A percentile compares a stretch with the other conserved stretches of the same genome.
Evolutionary conservation across 2,329 filamentous ascomycete species (phyloP).

Genomic region (Venturia pyrina): DNA sequence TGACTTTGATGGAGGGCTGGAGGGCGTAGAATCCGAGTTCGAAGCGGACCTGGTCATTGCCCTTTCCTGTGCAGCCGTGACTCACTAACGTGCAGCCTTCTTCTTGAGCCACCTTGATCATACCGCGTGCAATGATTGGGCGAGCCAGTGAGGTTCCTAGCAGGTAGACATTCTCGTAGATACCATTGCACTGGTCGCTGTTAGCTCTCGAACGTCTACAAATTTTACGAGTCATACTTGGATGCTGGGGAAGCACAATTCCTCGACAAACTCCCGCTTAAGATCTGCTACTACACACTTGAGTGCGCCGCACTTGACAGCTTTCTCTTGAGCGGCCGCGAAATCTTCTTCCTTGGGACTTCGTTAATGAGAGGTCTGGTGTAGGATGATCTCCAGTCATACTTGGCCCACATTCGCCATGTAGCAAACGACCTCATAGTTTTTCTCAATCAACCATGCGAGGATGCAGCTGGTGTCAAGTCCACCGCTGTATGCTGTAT

Average conservation of each 20-base stretch:
- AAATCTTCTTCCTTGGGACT: conserved; percentile 49
- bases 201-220: neutral
- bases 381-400: neutral
- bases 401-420: conserved; percentile 47
- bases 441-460: conserved; percentile 39
- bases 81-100: conserved; percentile 25
- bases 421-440: conserved; percentile 55
- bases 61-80: conserved; percentile 53
- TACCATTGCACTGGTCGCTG: neutral
- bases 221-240: conserved; percentile 30
- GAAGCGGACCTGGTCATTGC: conserved; percentile 53
- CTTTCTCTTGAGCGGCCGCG: conserved; percentile 62
- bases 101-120: conserved; percentile 54
- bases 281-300: conserved; percentile 56
- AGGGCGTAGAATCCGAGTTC: conserved; percentile 53
- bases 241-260: conserved; percentile 71
- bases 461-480: conserved; percentile 50
- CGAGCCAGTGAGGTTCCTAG: conserved; percentile 50
- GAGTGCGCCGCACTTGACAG: conserved; percentile 56
- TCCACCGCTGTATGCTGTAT: conserved; percentile 40
- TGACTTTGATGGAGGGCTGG: conserved; percentile 55
- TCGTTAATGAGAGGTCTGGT: neutral
- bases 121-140: conserved; percentile 58
- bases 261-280: conserved; percentile 65
- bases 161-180: conserved; percentile 7